A percentile compares a stretch with the other conserved stretches of the same genome.
Conservation (phyloP, 345 rosid genomes). For the Mercurialis annua region DNA sequence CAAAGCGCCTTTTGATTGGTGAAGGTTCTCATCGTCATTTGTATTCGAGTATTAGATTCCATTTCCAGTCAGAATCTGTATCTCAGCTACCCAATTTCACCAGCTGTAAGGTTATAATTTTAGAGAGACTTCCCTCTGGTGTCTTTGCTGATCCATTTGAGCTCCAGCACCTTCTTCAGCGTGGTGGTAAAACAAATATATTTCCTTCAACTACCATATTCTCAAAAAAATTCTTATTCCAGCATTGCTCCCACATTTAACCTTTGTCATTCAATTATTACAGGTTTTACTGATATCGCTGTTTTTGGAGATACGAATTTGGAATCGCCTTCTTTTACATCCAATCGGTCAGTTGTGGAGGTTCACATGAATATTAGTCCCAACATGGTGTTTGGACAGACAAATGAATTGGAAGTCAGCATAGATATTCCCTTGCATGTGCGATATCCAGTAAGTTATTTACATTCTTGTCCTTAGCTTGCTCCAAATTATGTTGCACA, state of each 20-base stretch:
- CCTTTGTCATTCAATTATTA: constrained; percentile 6
- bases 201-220: background rate
- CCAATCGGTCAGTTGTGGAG: constrained; percentile 74
- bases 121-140: constrained; percentile 76
- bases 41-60: constrained; percentile 47
- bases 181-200: constrained; percentile 36
- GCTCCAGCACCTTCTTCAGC: constrained; percentile 60
- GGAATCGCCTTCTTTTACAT: constrained; percentile 70
- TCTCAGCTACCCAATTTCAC: constrained; percentile 19
- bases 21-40: constrained; percentile 92
- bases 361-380: constrained; percentile 50
- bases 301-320: constrained; percentile 87
- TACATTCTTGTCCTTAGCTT: too few species aligned
- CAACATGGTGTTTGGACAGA: constrained; percentile 19
- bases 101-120: constrained; percentile 43
- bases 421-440: constrained; percentile 75
- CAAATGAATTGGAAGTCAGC: constrained; percentile 41
- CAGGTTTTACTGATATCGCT: constrained; percentile 53
- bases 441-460: constrained; percentile 65
- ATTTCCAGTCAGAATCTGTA: constrained; percentile 20
- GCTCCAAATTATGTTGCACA: background rate
- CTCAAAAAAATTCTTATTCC: constrained; percentile 1
- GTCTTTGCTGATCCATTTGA: constrained; percentile 92
- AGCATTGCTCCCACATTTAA: background rate
- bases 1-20: constrained; percentile 48